Evolutionary conservation across 257 asterid genomes (phyloP).

Genomic region (Verbena officinalis): DNA sequence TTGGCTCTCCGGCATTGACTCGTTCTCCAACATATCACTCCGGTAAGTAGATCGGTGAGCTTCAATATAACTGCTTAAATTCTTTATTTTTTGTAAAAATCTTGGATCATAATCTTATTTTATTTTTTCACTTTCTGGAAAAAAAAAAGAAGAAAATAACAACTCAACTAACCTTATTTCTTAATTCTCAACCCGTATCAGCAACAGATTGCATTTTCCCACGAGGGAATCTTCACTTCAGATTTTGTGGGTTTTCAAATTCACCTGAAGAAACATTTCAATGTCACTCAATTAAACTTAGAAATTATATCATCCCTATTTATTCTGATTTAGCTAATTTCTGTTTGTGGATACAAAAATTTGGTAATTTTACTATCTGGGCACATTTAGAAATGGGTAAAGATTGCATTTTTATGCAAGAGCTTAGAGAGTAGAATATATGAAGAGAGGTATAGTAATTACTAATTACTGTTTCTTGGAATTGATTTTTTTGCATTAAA

Average conservation of each 20-base stretch:
- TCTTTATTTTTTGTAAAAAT: conserved; percentile 11
- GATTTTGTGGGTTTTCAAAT: conserved; percentile 38
- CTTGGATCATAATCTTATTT: neutral
- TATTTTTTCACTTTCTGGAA: neutral
- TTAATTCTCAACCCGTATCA: conserved; percentile 32
- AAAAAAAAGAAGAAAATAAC: neutral
- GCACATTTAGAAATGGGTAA: conserved; percentile 21
- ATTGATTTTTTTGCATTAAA: conserved; percentile 33
- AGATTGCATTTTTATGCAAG: neutral
- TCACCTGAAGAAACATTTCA: conserved; percentile 32
- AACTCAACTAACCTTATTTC: conserved; percentile 30
- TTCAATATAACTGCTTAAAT: conserved; percentile 31
- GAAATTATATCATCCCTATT: conserved; percentile 48
- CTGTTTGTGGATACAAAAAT: conserved; percentile 13
- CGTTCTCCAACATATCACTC: conserved; percentile 37
- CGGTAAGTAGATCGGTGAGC: conserved; percentile 67
- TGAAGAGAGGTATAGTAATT: neutral
- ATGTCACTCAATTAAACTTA: conserved; percentile 34
- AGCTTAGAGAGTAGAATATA: neutral
- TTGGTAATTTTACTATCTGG: conserved; percentile 8
- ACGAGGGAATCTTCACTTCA: conserved; percentile 36
- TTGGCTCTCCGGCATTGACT: conserved; percentile 72
- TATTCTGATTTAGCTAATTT: conserved; percentile 39
- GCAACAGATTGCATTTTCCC: conserved; percentile 42
- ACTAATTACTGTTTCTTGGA: conserved; percentile 8